Evolutionary conservation across 768 basidiomycete species (phyloP).

Genomic region (Calocera cornea): DNA sequence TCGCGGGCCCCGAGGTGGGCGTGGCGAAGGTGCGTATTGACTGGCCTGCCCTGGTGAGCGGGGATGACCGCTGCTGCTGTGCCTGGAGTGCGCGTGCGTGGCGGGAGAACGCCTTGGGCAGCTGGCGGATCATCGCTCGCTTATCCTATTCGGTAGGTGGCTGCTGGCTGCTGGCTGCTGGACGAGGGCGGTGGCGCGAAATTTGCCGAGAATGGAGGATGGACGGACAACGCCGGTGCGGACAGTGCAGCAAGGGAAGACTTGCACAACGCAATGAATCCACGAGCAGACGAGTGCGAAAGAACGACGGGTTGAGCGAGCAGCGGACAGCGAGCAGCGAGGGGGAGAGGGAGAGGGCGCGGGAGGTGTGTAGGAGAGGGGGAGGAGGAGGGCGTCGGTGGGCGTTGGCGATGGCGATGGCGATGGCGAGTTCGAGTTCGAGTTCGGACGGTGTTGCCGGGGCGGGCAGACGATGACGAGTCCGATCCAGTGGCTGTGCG

Average conservation of each 20-base stretch:
- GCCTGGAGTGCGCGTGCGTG: background rate
- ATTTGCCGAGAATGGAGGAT: too few relatives aligned
- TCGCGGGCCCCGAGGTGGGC: background rate
- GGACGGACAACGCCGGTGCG: too few relatives aligned
- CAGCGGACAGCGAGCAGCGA: too few relatives aligned
- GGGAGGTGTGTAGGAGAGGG: too few relatives aligned
- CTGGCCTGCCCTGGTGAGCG: too few relatives aligned
- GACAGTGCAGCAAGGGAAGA: too few relatives aligned
- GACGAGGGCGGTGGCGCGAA: background rate
- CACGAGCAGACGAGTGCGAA: too few relatives aligned
- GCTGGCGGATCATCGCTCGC: background rate
- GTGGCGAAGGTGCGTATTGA: background rate
- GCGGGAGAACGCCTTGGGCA: background rate
- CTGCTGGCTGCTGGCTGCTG: background rate
- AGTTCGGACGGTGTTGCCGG: too few relatives aligned
- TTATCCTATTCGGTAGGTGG: background rate
- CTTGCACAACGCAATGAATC: too few relatives aligned
- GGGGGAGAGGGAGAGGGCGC: too few relatives aligned
- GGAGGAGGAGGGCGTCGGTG: background rate
- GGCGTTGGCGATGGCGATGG: background rate
- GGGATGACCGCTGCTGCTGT: too few relatives aligned
- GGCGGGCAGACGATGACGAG: background rate
- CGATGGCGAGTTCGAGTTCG: background rate
- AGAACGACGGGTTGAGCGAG: too few relatives aligned
- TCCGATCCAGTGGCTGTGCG: background rate